A percentile compares a stretch with the other conserved stretches of the same genome.
Evolutionary conservation across 768 basidiomycete genomes (phyloP).

Genomic region (Gloeostereum incarnatum): DNA sequence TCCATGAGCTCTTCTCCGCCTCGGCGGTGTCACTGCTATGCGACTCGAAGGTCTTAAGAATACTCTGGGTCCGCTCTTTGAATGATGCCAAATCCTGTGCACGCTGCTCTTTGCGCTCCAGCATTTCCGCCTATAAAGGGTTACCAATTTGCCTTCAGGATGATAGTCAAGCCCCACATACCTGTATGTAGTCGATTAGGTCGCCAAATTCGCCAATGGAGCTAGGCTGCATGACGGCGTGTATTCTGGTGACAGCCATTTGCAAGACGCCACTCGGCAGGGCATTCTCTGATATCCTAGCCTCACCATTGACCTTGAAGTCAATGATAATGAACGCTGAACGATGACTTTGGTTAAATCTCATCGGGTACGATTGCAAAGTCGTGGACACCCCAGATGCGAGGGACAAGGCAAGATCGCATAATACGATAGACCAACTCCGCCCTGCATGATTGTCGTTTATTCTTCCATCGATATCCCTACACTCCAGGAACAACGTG

Average conservation of each 20-base stretch:
- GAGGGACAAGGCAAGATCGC: constrained; percentile 77
- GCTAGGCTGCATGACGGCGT: constrained; percentile 91
- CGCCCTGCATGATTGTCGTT: constrained; percentile 34
- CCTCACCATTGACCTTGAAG: constrained; percentile 34
- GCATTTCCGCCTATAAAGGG: constrained; percentile 55
- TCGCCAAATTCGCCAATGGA: constrained; percentile 89
- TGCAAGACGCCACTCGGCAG: too few species aligned
- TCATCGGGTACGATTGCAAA: constrained; percentile 43
- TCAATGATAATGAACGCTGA: constrained; percentile 85
- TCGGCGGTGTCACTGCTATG: constrained; percentile 29
- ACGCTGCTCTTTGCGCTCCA: constrained; percentile 65
- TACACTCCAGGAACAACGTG: constrained; percentile 66
- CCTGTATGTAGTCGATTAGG: constrained; percentile 80
- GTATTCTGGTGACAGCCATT: constrained; percentile 61
- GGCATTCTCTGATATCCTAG: constrained; percentile 13
- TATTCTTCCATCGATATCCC: constrained; percentile 59
- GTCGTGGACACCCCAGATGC: constrained; percentile 46
- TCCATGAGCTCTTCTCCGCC: constrained; percentile 31
- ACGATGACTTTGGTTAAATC: constrained; percentile 35
- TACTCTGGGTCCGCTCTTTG: constrained; percentile 66
- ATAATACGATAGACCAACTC: constrained; percentile 61
- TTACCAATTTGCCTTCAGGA: constrained; percentile 2
- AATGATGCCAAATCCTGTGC: constrained; percentile 73
- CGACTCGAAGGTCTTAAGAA: constrained; percentile 70
- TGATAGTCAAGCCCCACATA: constrained; percentile 14